Percentiles rank a stretch among this genome's conserved stretches.
phyloP scores from a whole-genome alignment of 192 early-diverging fungal species.

The Entophlyctis helioformis region DNA sequence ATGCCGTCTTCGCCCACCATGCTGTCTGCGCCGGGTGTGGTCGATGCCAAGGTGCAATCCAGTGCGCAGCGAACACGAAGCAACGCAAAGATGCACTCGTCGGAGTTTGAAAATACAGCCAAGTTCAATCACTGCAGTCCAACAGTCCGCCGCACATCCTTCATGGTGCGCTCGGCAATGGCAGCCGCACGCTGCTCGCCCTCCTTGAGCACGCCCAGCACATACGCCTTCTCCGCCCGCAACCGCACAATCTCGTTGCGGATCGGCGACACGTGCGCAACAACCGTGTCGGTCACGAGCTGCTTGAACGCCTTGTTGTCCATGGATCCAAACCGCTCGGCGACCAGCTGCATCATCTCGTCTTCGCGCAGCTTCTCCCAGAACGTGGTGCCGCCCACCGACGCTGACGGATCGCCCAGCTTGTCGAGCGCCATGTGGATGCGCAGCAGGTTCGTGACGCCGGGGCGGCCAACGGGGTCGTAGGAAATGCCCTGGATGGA shows the following conservation, averaged over 20 bases:
- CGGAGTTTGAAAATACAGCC: too few relatives aligned
- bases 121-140: too few relatives aligned
- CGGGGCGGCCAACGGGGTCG: constrained; percentile 59
- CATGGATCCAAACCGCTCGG: constrained; percentile 24
- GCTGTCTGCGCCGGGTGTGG: too few relatives aligned
- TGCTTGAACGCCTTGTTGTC: constrained; percentile 64
- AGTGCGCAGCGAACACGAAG: too few relatives aligned
- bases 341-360: constrained; percentile 31
- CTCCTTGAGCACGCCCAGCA: constrained; percentile 47
- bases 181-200: constrained; percentile 54
- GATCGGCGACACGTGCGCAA: constrained; percentile 51
- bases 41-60: too few relatives aligned
- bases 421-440: constrained; percentile 50
- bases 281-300: constrained; percentile 50
- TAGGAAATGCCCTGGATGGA: constrained; percentile 51
- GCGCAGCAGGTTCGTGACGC: constrained; percentile 69
- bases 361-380: too few relatives aligned
- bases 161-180: constrained; percentile 47
- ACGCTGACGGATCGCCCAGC: constrained; percentile 6
- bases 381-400: too few relatives aligned
- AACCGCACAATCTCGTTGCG: constrained; percentile 48
- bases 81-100: too few relatives aligned
- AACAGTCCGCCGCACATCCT: constrained; percentile 37
- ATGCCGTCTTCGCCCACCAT: too few relatives aligned
- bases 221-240: constrained; percentile 40